Percentiles rank a stretch among this genome's conserved stretches.
Evolutionary conservation across 2,329 filamentous ascomycete species (phyloP).

Genomic region (Fusarium sp.): DNA sequence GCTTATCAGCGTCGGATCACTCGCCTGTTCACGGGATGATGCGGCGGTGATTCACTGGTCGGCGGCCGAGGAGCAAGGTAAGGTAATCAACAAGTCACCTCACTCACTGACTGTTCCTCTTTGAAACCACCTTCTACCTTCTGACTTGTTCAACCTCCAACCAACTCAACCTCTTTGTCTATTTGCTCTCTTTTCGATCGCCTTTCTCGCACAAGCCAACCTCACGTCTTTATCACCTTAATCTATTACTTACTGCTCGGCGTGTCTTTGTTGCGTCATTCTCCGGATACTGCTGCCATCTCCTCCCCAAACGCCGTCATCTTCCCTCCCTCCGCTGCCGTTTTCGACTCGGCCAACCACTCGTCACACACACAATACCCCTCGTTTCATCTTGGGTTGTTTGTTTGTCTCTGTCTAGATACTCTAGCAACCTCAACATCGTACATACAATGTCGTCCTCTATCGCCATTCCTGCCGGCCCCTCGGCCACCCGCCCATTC

Average conservation of each 20-base stretch:
- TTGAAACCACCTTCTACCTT: slow-evolving; percentile 31
- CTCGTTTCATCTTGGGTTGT: slow-evolving; percentile 30
- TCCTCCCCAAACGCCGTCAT: slow-evolving; percentile 7
- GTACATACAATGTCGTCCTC: slow-evolving; percentile 67
- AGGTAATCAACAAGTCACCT: slow-evolving; percentile 38
- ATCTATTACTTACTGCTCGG: slow-evolving; percentile 5
- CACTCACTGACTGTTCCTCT: slow-evolving; percentile 33
- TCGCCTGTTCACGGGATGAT: slow-evolving; percentile 45
- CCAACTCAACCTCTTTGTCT: slow-evolving; percentile 7
- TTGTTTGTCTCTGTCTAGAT: slow-evolving; percentile 4
- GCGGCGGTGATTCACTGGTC: slow-evolving; percentile 46
- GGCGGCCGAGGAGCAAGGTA: slow-evolving; percentile 20
- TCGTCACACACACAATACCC: slow-evolving; percentile 31
- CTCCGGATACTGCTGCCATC: slow-evolving; percentile 1
- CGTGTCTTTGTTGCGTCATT: slow-evolving; percentile 38
- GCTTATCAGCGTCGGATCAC: slow-evolving; percentile 42
- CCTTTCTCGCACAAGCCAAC: not conserved
- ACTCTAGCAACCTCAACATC: slow-evolving; percentile 8
- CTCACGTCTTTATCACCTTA: slow-evolving; percentile 4
- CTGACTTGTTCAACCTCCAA: slow-evolving; percentile 30
- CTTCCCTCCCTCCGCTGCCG: slow-evolving; percentile 1
- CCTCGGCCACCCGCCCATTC: slow-evolving; percentile 49
- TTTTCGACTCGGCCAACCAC: slow-evolving; percentile 19
- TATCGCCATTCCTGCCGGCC: slow-evolving; percentile 71
- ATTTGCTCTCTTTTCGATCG: not conserved